Evolutionary conservation across 2,329 filamentous ascomycete genomes (phyloP).

Genomic region (Hypocreales sp.): DNA sequence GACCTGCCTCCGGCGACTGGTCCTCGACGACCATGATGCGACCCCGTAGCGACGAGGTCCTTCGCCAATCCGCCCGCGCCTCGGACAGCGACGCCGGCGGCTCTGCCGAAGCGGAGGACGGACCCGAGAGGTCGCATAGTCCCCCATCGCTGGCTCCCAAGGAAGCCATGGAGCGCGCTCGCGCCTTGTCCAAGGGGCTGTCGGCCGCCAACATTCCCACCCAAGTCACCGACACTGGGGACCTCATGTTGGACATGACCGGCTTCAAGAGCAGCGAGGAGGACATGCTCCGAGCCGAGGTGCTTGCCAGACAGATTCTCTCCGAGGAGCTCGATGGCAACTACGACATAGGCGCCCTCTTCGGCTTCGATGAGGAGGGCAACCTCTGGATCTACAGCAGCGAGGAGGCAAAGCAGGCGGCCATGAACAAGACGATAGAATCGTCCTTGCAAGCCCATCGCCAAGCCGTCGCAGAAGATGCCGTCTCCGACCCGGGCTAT

Average conservation of each 20-base stretch:
- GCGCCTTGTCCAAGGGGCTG: conserved; percentile 72
- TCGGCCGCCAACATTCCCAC: conserved; percentile 85
- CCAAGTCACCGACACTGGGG: conserved; percentile 79
- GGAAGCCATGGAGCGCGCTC: conserved; percentile 72
- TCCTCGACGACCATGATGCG: conserved; percentile 22
- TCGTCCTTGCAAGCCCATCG: conserved; percentile 28
- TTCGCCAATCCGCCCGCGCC: conserved; percentile 29
- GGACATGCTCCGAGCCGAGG: conserved; percentile 78
- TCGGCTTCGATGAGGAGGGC: conserved; percentile 86
- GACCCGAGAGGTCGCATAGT: conserved; percentile 52
- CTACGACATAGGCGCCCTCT: conserved; percentile 90
- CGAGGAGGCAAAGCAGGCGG: conserved; percentile 85
- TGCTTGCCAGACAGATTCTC: conserved; percentile 84
- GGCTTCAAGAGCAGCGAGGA: conserved; percentile 91
- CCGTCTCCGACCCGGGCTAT: conserved; percentile 84
- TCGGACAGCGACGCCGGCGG: conserved; percentile 18
- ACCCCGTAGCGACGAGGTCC: conserved; percentile 39
- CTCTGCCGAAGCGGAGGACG: conserved; percentile 20
- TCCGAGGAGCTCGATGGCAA: conserved; percentile 87
- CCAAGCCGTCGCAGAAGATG: conserved; percentile 52
- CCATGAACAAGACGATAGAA: conserved; percentile 49
- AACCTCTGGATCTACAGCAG: conserved; percentile 99
- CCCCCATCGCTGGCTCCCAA: conserved; percentile 56
- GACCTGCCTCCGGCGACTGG: conserved; percentile 36
- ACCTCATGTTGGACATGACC: conserved; percentile 96